phyloP scores from a whole-genome alignment of 129 eudicot genomes.

The Cynara cardunculus region DNA sequence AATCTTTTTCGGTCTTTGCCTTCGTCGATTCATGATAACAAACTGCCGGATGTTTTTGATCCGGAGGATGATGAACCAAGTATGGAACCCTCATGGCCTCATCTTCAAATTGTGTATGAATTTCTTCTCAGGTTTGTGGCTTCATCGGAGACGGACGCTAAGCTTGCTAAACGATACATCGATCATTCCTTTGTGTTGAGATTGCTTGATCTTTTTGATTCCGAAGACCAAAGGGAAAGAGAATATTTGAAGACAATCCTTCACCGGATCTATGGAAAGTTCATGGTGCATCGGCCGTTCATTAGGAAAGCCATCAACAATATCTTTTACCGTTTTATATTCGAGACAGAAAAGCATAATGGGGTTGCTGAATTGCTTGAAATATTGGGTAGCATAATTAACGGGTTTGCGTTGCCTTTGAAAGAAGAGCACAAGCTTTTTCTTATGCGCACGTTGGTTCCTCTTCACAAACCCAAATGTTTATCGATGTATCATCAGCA shows the following conservation, averaged over 20 bases:
- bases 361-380: conserved; percentile 64
- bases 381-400: conserved; percentile 63
- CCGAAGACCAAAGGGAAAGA: conserved; percentile 68
- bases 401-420: conserved; percentile 61
- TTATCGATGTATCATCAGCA: conserved; percentile 71
- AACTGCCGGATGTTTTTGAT: conserved; percentile 50
- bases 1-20: conserved; percentile 68
- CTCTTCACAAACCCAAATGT: conserved; percentile 75
- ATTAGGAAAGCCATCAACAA: conserved; percentile 64
- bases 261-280: conserved; percentile 55
- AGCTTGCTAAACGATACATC: conserved; percentile 61
- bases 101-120: conserved; percentile 73
- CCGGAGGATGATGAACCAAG: conserved; percentile 71
- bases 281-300: conserved; percentile 73
- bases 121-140: conserved; percentile 62
- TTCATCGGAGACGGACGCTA: conserved; percentile 62
- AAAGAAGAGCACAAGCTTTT: conserved; percentile 66
- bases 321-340: conserved; percentile 46
- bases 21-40: conserved; percentile 43
- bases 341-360: conserved; percentile 47
- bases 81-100: conserved; percentile 74
- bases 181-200: conserved; percentile 53
- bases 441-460: conserved; percentile 61
- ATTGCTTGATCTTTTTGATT: conserved; percentile 53
- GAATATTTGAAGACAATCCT: conserved; percentile 74